Percentiles rank a stretch among this genome's conserved stretches.
Evolutionary conservation across 2,329 filamentous ascomycete species (phyloP).

Genomic region (Pezicula radicicola): DNA sequence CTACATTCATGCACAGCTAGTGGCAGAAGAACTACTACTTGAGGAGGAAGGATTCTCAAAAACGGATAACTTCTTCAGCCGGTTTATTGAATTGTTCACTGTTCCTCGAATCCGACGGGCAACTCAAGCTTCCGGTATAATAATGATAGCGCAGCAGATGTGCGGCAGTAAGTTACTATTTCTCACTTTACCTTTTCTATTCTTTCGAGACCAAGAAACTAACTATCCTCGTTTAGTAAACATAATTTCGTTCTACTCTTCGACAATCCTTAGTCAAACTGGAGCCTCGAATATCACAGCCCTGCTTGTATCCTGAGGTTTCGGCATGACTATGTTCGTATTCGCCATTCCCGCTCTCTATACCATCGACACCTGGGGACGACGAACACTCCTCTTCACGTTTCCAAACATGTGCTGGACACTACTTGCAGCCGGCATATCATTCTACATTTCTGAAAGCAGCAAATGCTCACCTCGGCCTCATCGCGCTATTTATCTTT

Average conservation of each 20-base stretch:
- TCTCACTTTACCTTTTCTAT: not conserved
- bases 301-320: conserved; percentile 58
- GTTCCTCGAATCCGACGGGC: conserved; percentile 68
- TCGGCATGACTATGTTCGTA: conserved; percentile 59
- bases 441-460: conserved; percentile 43
- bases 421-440: conserved; percentile 55
- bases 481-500: conserved; percentile 48
- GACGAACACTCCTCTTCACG: conserved; percentile 57
- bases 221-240: conserved; percentile 34
- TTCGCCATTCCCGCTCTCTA: conserved; percentile 54
- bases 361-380: conserved; percentile 63
- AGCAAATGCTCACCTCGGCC: conserved; percentile 39
- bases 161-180: conserved; percentile 12
- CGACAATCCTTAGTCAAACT: conserved; percentile 53
- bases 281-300: conserved; percentile 52
- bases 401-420: conserved; percentile 65
- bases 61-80: conserved; percentile 53
- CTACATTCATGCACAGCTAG: conserved; percentile 53
- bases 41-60: conserved; percentile 36
- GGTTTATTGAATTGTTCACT: conserved; percentile 65
- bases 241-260: conserved; percentile 71
- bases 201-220: not conserved
- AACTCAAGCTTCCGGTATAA: conserved; percentile 71
- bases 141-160: conserved; percentile 57
- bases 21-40: conserved; percentile 21